A percentile compares a stretch with the other conserved stretches of the same genome.
These are phyloP conservation scores for Sclerotinia sclerotiorum DNA, from an alignment of 2,329 filamentous ascomycete genomes.

Conservation along the genomic window DNA sequence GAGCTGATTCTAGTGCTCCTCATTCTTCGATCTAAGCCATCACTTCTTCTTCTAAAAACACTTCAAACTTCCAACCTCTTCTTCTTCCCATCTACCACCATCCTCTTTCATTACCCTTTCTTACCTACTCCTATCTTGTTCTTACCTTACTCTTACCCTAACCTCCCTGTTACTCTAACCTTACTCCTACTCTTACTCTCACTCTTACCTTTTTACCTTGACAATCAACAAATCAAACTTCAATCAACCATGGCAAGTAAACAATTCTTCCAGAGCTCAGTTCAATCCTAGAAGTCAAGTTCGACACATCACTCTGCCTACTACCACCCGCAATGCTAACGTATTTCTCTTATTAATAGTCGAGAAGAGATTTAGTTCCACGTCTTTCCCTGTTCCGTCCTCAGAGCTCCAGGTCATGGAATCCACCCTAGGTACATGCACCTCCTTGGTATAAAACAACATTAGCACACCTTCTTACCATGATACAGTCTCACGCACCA, in stretches of 20 bases:
- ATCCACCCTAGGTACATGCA: neutral
- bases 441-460: neutral
- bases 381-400: neutral
- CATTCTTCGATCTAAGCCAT: neutral
- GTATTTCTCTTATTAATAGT: neutral
- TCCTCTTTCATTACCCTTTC: too few relatives aligned
- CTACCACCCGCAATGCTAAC: neutral
- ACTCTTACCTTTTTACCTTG: neutral
- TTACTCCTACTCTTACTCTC: neutral
- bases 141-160: neutral
- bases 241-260: neutral
- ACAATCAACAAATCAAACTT: neutral
- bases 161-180: too few relatives aligned
- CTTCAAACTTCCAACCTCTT: neutral
- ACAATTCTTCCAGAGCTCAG: neutral
- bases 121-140: too few relatives aligned
- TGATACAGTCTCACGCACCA: neutral
- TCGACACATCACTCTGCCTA: neutral
- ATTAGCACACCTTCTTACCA: neutral
- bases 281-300: neutral
- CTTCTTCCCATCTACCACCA: neutral
- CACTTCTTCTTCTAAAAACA: neutral
- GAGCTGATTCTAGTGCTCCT: neutral
- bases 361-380: too few relatives aligned
- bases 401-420: neutral